Base-by-base conservation (phyloP, 2,329 filamentous ascomycete species). In the Penicillium polonicum region DNA sequence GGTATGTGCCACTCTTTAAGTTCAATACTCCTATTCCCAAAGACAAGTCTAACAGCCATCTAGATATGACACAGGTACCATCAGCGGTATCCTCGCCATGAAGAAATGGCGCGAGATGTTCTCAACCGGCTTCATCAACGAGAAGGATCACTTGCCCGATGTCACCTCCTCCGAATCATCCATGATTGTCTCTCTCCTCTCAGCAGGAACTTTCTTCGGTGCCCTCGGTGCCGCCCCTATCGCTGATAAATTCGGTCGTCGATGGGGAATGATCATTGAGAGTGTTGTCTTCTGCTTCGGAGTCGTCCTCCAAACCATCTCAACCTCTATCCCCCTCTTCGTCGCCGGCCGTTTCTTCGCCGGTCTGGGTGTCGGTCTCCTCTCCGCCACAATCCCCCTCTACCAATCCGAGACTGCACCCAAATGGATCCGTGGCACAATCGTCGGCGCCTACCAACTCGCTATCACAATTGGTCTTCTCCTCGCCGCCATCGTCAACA, bases 401-500 rank as follows among this genome's bases (percentile, higher is more conserved):
- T 91, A 93, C 83, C 92, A 92, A 87, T 91, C 87, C 46, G 90
- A 92, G 76, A 90, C 91, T 67, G 70, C 74, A 21, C 87, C 88
- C 44, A 84, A 82, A 72, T 89, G 88, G 75, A 87, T 93, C 65
- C 85, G 89, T 66, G 89, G 89, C 66, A 86, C 88, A 53, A 83
- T 92, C 49, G 89, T 92, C 21, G 84, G 87, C 4, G 87, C 87
- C 10, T 92, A 92, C 78, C 89, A 92, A 71, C 90, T 91, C 78
- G 89, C 85, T 72, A 89, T 92, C 71, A 91, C 88, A 55, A 80
- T 92, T 59, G 90, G 89, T 73, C 79, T 93, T 59, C 78, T 92
- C 66, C 77, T 92, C 50, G 89, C 89, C 27, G 82, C 88, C 4
- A 84, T 85, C 64, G 85, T 93, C 68, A 84, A 88, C 75, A 91